Conservation (phyloP, 2,329 filamentous ascomycete species). For the Pseudomassariella vexata region DNA sequence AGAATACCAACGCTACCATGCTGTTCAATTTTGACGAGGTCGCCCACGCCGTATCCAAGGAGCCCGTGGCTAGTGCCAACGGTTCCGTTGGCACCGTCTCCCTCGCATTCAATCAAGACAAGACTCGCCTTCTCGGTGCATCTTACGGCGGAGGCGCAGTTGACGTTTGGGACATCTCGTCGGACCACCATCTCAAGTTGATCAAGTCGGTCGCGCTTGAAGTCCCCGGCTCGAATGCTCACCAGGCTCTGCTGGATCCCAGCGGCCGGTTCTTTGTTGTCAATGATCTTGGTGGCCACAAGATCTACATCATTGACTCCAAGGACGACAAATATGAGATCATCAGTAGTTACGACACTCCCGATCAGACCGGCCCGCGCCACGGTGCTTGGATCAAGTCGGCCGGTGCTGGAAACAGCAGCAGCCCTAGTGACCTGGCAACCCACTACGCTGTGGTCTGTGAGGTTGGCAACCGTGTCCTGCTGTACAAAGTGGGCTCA, state of each 20-base stretch:
- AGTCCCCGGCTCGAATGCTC: conserved; percentile 30
- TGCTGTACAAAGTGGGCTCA: conserved; percentile 34
- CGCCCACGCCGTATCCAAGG: conserved; percentile 19
- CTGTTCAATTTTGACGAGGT: conserved; percentile 31
- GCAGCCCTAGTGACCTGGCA: conserved; percentile 16
- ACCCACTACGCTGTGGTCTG: conserved; percentile 42
- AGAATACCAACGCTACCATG: conserved; percentile 34
- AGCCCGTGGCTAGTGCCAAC: conserved; percentile 20
- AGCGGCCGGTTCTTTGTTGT: conserved; percentile 43
- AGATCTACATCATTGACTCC: conserved; percentile 39
- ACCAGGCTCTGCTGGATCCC: conserved; percentile 43
- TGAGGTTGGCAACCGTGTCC: conserved; percentile 38
- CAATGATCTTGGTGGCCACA: conserved; percentile 44
- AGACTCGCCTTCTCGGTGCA: conserved; percentile 38
- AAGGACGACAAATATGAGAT: conserved; percentile 33
- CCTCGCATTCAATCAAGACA: conserved; percentile 38
- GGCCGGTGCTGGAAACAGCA: too few relatives aligned
- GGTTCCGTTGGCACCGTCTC: conserved; percentile 40
- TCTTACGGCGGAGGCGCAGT: conserved; percentile 34
- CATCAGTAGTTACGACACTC: conserved; percentile 26
- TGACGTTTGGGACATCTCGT: conserved; percentile 38
- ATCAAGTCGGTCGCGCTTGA: conserved; percentile 31
- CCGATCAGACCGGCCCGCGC: conserved; percentile 40
- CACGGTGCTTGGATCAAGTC: conserved; percentile 44
- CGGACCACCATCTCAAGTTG: conserved; percentile 27